Conservation (phyloP, 106 monocot species). For the Cymbidium sinense region DNA sequence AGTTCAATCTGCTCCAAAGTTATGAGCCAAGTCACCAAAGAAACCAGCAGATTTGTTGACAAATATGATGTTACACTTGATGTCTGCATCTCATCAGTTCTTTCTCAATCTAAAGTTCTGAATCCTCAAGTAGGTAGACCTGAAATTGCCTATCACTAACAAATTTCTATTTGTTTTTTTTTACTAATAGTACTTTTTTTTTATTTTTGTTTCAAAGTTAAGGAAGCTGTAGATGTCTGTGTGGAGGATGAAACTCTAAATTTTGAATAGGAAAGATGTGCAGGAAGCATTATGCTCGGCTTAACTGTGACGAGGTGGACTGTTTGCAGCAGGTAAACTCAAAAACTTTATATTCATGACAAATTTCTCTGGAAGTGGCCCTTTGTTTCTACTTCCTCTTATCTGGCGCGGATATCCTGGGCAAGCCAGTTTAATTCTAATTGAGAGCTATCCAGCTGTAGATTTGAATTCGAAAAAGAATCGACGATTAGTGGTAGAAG, state of each 20-base stretch:
- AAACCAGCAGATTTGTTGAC: constrained; percentile 95
- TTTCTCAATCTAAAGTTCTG: constrained; percentile 67
- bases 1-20: constrained; percentile 61
- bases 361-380: background rate
- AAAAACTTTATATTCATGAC: background rate
- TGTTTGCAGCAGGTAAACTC: constrained; percentile 80
- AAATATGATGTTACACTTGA: constrained; percentile 98
- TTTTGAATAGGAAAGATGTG: constrained; percentile 90
- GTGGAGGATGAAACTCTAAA: constrained; percentile 91
- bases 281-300: constrained; percentile 69
- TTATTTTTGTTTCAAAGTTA: constrained; percentile 42
- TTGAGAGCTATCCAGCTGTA: background rate
- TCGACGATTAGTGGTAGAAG: background rate
- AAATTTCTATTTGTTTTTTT: background rate
- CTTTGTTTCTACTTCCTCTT: background rate
- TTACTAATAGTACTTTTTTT: background rate
- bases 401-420: background rate
- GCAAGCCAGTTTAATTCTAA: too few relatives aligned
- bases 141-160: background rate
- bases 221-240: constrained; percentile 77
- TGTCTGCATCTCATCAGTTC: constrained; percentile 87
- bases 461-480: background rate
- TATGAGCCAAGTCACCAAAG: constrained; percentile 81
- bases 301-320: constrained; percentile 56
- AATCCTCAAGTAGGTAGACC: constrained; percentile 57